Percentiles rank a stretch among this genome's conserved stretches.
These are phyloP conservation scores for Biscogniauxia sp. DNA, from an alignment of 2,329 filamentous ascomycete genomes.

Conservation along the genomic window DNA sequence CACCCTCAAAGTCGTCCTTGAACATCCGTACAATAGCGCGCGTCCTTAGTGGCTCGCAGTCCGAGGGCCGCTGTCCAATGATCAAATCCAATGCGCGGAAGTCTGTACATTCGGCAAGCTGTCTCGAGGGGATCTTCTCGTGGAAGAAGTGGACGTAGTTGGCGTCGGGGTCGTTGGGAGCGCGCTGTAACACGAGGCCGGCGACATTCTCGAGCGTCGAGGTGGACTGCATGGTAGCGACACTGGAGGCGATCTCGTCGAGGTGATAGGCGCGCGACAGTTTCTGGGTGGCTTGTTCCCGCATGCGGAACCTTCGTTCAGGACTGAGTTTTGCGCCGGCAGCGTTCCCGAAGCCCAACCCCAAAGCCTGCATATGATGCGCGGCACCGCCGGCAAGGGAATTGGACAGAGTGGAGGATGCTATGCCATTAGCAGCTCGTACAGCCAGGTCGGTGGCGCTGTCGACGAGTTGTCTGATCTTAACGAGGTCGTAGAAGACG, in stretches of 20 bases:
- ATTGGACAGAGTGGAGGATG: slow-evolving; percentile 61
- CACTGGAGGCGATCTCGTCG: slow-evolving; percentile 80
- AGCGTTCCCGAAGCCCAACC: slow-evolving; percentile 57
- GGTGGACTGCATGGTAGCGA: slow-evolving; percentile 79
- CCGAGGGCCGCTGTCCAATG: slow-evolving; percentile 60
- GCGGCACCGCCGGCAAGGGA: slow-evolving; percentile 41
- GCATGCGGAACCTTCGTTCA: slow-evolving; percentile 75
- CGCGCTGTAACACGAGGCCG: slow-evolving; percentile 67
- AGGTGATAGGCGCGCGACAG: slow-evolving; percentile 74
- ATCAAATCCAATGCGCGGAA: slow-evolving; percentile 66
- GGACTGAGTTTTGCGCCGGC: slow-evolving; percentile 67
- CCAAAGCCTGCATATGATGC: slow-evolving; percentile 39
- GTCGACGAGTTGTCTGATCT: slow-evolving; percentile 76
- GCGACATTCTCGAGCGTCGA: slow-evolving; percentile 76
- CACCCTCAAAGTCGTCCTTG: slow-evolving; percentile 70
- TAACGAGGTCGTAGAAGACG: slow-evolving; percentile 80
- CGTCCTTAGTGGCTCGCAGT: slow-evolving; percentile 68
- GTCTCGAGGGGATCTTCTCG: slow-evolving; percentile 78
- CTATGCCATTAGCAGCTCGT: slow-evolving; percentile 71
- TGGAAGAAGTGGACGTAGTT: slow-evolving; percentile 93
- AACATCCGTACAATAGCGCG: slow-evolving; percentile 72
- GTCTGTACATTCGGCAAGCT: slow-evolving; percentile 70
- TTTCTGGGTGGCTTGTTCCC: slow-evolving; percentile 76
- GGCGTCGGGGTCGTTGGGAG: slow-evolving; percentile 66
- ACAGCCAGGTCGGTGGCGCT: slow-evolving; percentile 77